Base-by-base conservation (phyloP, 441 rosid genomes). In the Metrosideros polymorpha region DNA sequence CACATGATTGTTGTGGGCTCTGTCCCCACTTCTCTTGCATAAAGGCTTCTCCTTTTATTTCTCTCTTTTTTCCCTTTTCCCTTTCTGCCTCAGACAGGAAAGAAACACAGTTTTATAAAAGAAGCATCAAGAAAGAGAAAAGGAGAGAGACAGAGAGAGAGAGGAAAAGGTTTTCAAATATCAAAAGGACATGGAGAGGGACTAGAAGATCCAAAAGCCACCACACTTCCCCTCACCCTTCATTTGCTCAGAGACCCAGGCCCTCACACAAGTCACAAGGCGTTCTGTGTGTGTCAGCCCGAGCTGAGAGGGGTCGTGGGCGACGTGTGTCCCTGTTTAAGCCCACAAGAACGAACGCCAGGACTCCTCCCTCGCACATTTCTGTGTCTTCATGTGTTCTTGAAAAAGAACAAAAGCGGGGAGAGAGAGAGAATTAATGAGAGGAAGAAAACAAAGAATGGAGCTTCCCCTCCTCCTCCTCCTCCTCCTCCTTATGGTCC, bases 391-490 rank as follows among this genome's bases (percentile, higher is more conserved):
- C 90, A 91, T 90, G 89, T 83, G 79, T 90, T 91, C 57, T 86
- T 90, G 87, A 49, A 88, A 59, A 27, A 59, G 53, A 71, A 79
- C 82, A 86, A 63, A 52, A 76, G 5, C 76, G 1, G 43, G 10
- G 25, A 32, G 24, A 63, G 25, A 32, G 3, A 63, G 30, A 32
- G 12, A 71, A 19, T 12, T 22, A 71, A 71, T 71, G 79, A 25
- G 79, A 18, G 77, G 85, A 84, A 82, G 51, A 83, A 85, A 32
- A 55, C 84, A 85, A 51, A 85, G 88, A 83, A 94, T 93, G 98
- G 93, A 87, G 87, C 89, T 87, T 84, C 82, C 89, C 85, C 89
- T 93, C 84, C 83, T 92, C 85, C 88, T 89, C 88, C 85, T 86
- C 85, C 89, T 90, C 84, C 86, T 87, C 87, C 83, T 89, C 86